phyloP scores from a whole-genome alignment of 345 rosid genomes.

The Dovyalis caffra region DNA sequence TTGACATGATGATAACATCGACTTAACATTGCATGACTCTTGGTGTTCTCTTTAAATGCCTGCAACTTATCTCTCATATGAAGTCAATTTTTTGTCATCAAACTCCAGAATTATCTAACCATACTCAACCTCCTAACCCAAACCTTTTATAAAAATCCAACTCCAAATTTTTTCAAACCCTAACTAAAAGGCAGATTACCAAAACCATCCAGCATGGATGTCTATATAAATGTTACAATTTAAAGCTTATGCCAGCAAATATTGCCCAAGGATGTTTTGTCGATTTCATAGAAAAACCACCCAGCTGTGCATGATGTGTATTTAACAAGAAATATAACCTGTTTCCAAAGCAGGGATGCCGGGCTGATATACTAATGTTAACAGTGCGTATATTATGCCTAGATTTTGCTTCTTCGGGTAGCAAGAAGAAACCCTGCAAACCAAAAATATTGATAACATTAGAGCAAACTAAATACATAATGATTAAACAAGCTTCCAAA shows the following conservation, averaged over 20 bases:
- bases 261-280: neutral
- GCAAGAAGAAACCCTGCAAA: conserved; percentile 82
- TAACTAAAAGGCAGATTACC: neutral
- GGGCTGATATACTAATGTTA: conserved; percentile 86
- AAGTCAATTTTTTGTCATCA: neutral
- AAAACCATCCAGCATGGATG: neutral
- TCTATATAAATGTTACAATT: neutral
- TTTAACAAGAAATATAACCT: conserved; percentile 45
- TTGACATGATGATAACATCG: neutral
- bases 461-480: conserved; percentile 6
- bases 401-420: conserved; percentile 83
- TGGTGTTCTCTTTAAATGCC: neutral
- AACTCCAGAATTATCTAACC: neutral
- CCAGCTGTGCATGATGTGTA: neutral
- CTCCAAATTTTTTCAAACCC: neutral
- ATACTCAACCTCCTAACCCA: neutral
- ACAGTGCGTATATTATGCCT: conserved; percentile 78
- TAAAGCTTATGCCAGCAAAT: neutral
- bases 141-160: neutral
- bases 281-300: neutral
- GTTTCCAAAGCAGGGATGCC: conserved; percentile 97
- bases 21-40: neutral
- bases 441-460: conserved; percentile 10
- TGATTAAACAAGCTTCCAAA: neutral
- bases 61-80: neutral